Percentiles rank a stretch among this genome's conserved stretches.
Conservation (phyloP, 805 yeast species). For the Metschnikowia drakensbergensis region DNA sequence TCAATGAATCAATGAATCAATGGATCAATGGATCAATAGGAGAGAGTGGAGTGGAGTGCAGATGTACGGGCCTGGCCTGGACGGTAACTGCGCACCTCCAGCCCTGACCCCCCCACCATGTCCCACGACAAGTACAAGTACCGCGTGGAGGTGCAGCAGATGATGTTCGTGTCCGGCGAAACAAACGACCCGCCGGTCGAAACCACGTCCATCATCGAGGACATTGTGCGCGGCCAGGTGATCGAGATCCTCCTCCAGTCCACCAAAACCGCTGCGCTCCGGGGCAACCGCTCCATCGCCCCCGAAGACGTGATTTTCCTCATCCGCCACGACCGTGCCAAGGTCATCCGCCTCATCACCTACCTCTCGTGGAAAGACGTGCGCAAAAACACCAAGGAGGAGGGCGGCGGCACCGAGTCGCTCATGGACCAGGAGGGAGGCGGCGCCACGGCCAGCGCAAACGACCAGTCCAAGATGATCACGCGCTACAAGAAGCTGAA, state of each 20-base stretch:
- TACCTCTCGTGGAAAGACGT: conserved; percentile 97
- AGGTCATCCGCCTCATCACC: conserved; percentile 85
- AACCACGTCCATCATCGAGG: conserved; percentile 90
- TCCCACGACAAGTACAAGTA: conserved; percentile 57
- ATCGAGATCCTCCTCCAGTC: conserved; percentile 78
- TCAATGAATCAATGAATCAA: too few species aligned
- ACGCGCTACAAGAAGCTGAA: conserved; percentile 64
- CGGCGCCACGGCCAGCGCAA: conserved; percentile 30
- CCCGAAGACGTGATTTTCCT: conserved; percentile 93
- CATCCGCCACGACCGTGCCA: conserved; percentile 90
- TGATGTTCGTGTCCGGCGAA: conserved; percentile 99
- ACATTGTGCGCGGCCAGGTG: conserved; percentile 92
- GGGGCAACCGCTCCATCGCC: conserved; percentile 81
- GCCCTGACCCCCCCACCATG: conserved; percentile 5
- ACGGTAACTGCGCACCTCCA: too few species aligned
- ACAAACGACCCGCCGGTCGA: conserved; percentile 90
- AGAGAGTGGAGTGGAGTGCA: too few species aligned
- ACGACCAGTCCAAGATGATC: conserved; percentile 40
- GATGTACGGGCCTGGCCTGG: too few species aligned
- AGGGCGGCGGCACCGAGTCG: conserved; percentile 47
- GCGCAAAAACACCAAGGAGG: conserved; percentile 69
- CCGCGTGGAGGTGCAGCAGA: conserved; percentile 88
- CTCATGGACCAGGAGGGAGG: conserved; percentile 49
- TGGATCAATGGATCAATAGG: too few species aligned
- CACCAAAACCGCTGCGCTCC: conserved; percentile 65